Evolutionary conservation across 768 basidiomycete genomes (phyloP).

Genomic region (Russula ochroleuca): DNA sequence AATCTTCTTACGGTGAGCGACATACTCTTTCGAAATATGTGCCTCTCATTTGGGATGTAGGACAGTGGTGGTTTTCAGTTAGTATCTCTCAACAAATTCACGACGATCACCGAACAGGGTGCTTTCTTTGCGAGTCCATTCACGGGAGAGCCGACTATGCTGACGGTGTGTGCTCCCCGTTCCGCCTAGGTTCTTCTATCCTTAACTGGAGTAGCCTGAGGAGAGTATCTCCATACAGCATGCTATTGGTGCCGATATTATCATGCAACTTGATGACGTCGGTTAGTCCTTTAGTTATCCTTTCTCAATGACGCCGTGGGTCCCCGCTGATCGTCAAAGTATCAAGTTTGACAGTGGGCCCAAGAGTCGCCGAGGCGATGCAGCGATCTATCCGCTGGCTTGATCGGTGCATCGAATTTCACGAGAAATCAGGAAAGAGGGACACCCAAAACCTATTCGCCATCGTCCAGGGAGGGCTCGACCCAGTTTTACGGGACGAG

Average conservation of each 20-base stretch:
- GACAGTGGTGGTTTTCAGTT: slow-evolving; percentile 91
- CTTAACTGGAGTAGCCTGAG: slow-evolving; percentile 57
- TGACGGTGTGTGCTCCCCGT: slow-evolving; percentile 50
- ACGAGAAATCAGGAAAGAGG: slow-evolving; percentile 61
- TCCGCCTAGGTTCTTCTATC: background rate
- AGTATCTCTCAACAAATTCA: slow-evolving; percentile 79
- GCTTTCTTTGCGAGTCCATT: slow-evolving; percentile 83
- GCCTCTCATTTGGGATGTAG: slow-evolving; percentile 36
- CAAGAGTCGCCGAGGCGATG: slow-evolving; percentile 85
- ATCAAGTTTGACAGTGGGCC: slow-evolving; percentile 72
- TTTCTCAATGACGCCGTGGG: background rate
- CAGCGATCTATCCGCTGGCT: slow-evolving; percentile 85
- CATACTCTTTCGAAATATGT: slow-evolving; percentile 2
- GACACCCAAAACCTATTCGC: slow-evolving; percentile 82
- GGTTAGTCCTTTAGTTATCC: slow-evolving; percentile 44
- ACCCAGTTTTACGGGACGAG: slow-evolving; percentile 61
- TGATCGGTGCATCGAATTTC: slow-evolving; percentile 78
- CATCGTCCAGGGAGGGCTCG: slow-evolving; percentile 86
- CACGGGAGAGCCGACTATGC: slow-evolving; percentile 81
- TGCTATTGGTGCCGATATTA: slow-evolving; percentile 86
- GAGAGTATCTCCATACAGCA: slow-evolving; percentile 90
- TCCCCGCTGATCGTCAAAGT: slow-evolving; percentile 34
- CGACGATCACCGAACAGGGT: slow-evolving; percentile 83
- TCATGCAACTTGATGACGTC: slow-evolving; percentile 93
- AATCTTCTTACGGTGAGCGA: slow-evolving; percentile 73